Evolutionary conservation across 305 asterid species (phyloP).

Genomic region (Fraxinus velutina): DNA sequence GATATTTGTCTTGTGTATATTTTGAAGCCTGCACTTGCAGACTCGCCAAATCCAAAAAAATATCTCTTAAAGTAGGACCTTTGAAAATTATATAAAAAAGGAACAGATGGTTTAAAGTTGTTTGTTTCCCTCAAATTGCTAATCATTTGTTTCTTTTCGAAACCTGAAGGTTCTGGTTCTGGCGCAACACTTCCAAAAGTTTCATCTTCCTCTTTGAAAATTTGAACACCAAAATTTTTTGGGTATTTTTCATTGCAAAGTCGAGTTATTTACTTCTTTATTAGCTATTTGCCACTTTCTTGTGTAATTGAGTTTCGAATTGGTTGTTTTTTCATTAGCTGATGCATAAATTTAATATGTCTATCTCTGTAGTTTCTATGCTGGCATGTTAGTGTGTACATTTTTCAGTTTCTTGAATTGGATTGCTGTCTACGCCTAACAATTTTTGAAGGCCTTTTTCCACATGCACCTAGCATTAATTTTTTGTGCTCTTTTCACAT

Average conservation of each 20-base stretch:
- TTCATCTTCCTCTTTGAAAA: not conserved
- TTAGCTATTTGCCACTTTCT: not conserved
- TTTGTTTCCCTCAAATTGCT: not conserved
- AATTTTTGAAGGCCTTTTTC: slow-evolving; percentile 18
- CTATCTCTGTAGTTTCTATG: not conserved
- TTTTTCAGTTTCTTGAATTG: slow-evolving; percentile 25
- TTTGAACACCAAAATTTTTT: not conserved
- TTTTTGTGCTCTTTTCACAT: slow-evolving; percentile 28
- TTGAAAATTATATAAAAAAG: not conserved
- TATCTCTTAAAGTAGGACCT: not conserved
- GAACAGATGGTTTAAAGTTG: not conserved
- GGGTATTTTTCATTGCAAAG: slow-evolving; percentile 1
- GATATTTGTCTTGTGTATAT: too few relatives aligned
- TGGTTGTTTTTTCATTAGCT: not conserved
- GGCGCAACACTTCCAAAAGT: not conserved
- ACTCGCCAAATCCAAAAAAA: not conserved
- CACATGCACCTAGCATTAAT: slow-evolving; percentile 4
- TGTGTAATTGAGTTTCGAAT: not conserved
- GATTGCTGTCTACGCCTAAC: slow-evolving; percentile 25
- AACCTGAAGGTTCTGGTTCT: not conserved
- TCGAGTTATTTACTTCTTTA: not conserved
- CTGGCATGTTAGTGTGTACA: slow-evolving; percentile 13
- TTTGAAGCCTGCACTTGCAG: not conserved
- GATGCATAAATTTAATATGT: slow-evolving; percentile 9
- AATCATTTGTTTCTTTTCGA: not conserved